Percentiles rank a stretch among this genome's conserved stretches.
These are phyloP conservation scores for Endocladia muricata DNA, from an alignment of 31 red algal species.

Conservation along the genomic window DNA sequence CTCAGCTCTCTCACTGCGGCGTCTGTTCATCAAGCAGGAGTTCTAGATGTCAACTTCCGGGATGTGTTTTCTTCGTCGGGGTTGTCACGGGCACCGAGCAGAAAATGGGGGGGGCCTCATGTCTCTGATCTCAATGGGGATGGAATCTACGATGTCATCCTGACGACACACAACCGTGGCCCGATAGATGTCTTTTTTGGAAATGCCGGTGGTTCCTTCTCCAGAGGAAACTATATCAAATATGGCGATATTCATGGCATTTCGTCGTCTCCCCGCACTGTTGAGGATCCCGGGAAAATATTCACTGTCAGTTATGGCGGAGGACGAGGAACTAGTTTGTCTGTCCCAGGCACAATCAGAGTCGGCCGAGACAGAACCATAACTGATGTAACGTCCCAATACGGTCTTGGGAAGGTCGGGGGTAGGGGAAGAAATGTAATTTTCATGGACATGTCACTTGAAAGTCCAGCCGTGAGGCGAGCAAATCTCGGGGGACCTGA, in stretches of 20 bases:
- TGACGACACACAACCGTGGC: background rate
- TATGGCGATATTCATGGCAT: conserved; percentile 2
- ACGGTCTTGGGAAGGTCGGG: background rate
- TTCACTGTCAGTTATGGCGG: background rate
- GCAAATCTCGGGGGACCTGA: conserved; percentile 1
- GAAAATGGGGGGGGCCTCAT: conserved; percentile 22
- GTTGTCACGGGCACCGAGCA: too few species aligned
- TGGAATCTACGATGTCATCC: conserved; percentile 19
- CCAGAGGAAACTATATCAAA: background rate
- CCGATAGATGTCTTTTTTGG: conserved; percentile 3
- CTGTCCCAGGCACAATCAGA: background rate
- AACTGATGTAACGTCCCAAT: background rate
- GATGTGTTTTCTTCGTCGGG: too few species aligned
- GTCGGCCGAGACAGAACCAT: background rate
- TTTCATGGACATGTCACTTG: background rate
- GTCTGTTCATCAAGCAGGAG: too few species aligned
- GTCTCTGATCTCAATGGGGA: conserved; percentile 22
- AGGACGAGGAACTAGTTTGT: background rate
- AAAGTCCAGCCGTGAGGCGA: background rate
- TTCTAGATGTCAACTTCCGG: too few species aligned
- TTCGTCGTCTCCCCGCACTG: background rate
- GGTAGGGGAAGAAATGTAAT: background rate
- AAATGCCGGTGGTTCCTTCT: background rate
- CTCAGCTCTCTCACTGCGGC: too few species aligned
- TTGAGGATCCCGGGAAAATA: background rate